Evolutionary conservation across 192 early-diverging fungal species (phyloP).

Genomic region (Phlyctochytrium bullatum): DNA sequence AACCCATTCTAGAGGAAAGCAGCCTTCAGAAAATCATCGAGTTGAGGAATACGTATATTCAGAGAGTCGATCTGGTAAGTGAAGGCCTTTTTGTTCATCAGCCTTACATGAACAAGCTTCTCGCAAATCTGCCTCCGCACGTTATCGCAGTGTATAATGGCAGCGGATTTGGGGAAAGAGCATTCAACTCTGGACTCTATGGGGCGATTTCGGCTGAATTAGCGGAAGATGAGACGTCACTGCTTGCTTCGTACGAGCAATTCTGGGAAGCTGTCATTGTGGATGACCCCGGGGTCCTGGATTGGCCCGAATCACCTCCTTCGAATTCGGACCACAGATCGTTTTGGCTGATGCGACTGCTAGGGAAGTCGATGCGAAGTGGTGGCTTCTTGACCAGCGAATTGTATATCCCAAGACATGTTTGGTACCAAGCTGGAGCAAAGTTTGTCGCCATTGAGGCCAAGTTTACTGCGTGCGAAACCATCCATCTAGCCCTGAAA

Average conservation of each 20-base stretch:
- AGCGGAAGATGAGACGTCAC: background rate
- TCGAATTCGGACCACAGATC: background rate
- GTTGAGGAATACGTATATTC: slow-evolving; percentile 25
- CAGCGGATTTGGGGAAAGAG: background rate
- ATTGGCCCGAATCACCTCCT: slow-evolving; percentile 20
- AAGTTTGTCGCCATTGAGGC: slow-evolving; percentile 19
- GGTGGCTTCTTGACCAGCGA: slow-evolving; percentile 21
- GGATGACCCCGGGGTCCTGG: slow-evolving; percentile 16
- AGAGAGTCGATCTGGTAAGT: slow-evolving; percentile 24
- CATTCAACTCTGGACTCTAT: background rate
- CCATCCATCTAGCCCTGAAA: slow-evolving; percentile 1
- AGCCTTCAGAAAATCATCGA: slow-evolving; percentile 10
- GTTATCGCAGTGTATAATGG: slow-evolving; percentile 21
- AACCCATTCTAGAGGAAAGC: slow-evolving; percentile 3
- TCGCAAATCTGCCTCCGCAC: slow-evolving; percentile 18
- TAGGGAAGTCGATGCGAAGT: slow-evolving; percentile 13
- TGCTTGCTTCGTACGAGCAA: background rate
- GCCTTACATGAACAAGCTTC: slow-evolving; percentile 5
- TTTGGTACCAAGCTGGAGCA: slow-evolving; percentile 26
- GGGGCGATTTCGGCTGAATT: background rate
- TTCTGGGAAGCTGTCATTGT: slow-evolving; percentile 13
- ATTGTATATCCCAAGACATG: slow-evolving; percentile 25
- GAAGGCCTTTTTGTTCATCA: background rate
- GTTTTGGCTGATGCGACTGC: slow-evolving; percentile 27
- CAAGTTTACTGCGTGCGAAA: slow-evolving; percentile 21